These are phyloP conservation scores for Aethionema arabicum DNA, from an alignment of 345 rosid species.

Conservation along the genomic window DNA sequence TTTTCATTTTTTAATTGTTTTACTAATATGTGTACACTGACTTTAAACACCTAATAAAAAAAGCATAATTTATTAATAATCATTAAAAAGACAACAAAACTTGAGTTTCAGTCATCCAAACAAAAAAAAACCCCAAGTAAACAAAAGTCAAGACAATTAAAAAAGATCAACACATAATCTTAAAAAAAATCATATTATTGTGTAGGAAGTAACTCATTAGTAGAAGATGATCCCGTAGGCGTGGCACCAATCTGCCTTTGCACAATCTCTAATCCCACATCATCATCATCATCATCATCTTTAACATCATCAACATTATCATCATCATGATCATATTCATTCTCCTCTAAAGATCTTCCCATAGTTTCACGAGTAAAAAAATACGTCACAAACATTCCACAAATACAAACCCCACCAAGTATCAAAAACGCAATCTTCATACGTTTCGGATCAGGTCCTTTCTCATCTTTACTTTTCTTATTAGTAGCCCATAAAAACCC, in stretches of 20 bases:
- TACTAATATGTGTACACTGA: too few species aligned
- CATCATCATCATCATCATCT: too few species aligned
- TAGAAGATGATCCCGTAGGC: conserved; percentile 14
- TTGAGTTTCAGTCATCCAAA: conserved; percentile 11
- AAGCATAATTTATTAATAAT: too few species aligned
- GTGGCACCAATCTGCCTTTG: conserved; percentile 6
- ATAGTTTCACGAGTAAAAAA: conserved; percentile 58
- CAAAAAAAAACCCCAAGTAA: neutral
- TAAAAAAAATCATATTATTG: conserved; percentile 11
- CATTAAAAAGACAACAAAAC: neutral
- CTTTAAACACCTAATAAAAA: too few species aligned
- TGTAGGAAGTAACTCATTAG: conserved; percentile 13
- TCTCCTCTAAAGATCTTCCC: conserved; percentile 74
- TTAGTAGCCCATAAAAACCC: conserved; percentile 57
- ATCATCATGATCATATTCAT: conserved; percentile 41
- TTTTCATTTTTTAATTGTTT: too few species aligned
- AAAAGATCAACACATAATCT: conserved; percentile 14
- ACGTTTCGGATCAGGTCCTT: conserved; percentile 23
- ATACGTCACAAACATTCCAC: conserved; percentile 51
- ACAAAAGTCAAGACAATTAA: conserved; percentile 19
- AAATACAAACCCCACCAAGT: conserved; percentile 54
- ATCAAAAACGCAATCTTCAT: conserved; percentile 43
- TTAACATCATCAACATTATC: neutral
- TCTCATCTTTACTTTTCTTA: neutral
- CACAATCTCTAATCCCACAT: too few species aligned